A percentile compares a stretch with the other conserved stretches of the same genome.
phyloP scores from a whole-genome alignment of 345 rosid genomes.

The Gynandropsis gynandra region DNA sequence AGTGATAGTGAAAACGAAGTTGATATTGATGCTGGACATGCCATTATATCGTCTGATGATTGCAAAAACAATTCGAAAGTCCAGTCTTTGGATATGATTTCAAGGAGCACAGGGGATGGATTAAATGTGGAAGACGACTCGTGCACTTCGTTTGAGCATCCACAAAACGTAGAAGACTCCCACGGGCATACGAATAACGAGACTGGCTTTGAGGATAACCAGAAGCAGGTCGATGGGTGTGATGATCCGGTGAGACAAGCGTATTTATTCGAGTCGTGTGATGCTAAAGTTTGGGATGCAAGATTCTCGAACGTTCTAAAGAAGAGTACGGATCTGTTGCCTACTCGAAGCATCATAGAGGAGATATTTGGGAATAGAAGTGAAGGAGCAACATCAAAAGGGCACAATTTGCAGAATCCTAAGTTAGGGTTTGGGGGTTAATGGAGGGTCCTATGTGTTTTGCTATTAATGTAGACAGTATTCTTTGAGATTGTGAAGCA shows the following conservation, averaged over 20 bases:
- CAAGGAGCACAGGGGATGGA: conserved; percentile 22
- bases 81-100: conserved; percentile 14
- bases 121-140: conserved; percentile 35
- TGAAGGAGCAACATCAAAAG: neutral
- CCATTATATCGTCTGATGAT: conserved; percentile 18
- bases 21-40: conserved; percentile 26
- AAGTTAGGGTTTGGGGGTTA: too few relatives aligned
- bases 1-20: conserved; percentile 20
- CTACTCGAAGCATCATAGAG: conserved; percentile 49
- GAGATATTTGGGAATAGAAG: conserved; percentile 44
- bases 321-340: conserved; percentile 42
- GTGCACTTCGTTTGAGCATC: conserved; percentile 40
- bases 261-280: conserved; percentile 30
- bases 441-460: too few relatives aligned
- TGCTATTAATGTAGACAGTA: too few relatives aligned
- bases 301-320: conserved; percentile 24
- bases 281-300: conserved; percentile 37
- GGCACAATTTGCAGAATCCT: too few relatives aligned
- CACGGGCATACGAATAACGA: conserved; percentile 20
- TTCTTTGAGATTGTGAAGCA: too few relatives aligned
- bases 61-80: conserved; percentile 16
- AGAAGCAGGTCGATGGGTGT: conserved; percentile 28
- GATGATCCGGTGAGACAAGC: conserved; percentile 26
- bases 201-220: conserved; percentile 17
- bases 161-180: conserved; percentile 22